A percentile compares a stretch with the other conserved stretches of the same genome.
These are phyloP conservation scores for Fusarium sp. DNA, from an alignment of 2,329 filamentous ascomycete genomes.

Conservation along the genomic window DNA sequence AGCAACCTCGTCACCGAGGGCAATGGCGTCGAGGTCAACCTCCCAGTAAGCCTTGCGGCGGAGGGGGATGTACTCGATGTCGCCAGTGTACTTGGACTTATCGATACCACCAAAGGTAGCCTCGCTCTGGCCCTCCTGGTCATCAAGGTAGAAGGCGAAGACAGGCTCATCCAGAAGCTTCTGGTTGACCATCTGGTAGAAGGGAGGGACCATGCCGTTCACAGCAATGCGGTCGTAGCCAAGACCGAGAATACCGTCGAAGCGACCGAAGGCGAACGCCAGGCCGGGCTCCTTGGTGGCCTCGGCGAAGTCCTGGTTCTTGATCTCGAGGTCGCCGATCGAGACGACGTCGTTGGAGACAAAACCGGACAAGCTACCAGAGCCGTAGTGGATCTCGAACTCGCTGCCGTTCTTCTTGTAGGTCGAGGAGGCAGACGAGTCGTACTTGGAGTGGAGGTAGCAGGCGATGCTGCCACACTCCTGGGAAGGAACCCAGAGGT, in stretches of 20 bases:
- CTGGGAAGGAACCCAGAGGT: conserved; percentile 95
- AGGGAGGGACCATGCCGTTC: conserved; percentile 92
- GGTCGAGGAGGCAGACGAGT: conserved; percentile 86
- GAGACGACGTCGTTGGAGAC: conserved; percentile 87
- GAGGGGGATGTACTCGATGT: conserved; percentile 92
- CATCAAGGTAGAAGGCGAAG: conserved; percentile 95
- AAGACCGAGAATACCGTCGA: conserved; percentile 95
- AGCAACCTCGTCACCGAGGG: conserved; percentile 85
- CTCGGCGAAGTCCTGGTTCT: conserved; percentile 95
- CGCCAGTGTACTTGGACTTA: conserved; percentile 81
- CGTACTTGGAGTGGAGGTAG: conserved; percentile 97
- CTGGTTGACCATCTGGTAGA: conserved; percentile 96
- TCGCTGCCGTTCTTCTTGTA: conserved; percentile 94
- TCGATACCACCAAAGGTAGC: conserved; percentile 91
- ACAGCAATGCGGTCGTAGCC: conserved; percentile 98
- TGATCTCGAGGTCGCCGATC: conserved; percentile 90
- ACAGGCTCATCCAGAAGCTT: conserved; percentile 89
- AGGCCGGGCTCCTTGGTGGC: conserved; percentile 95
- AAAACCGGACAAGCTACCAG: conserved; percentile 91
- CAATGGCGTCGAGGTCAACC: conserved; percentile 93
- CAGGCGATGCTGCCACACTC: conserved; percentile 96
- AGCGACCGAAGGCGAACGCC: conserved; percentile 96
- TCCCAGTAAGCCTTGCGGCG: conserved; percentile 99
- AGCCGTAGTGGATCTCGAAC: conserved; percentile 96
- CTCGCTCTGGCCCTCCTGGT: conserved; percentile 80